Base-by-base conservation (phyloP, 139 green algal genomes). In the Eudorina sp. region DNA sequence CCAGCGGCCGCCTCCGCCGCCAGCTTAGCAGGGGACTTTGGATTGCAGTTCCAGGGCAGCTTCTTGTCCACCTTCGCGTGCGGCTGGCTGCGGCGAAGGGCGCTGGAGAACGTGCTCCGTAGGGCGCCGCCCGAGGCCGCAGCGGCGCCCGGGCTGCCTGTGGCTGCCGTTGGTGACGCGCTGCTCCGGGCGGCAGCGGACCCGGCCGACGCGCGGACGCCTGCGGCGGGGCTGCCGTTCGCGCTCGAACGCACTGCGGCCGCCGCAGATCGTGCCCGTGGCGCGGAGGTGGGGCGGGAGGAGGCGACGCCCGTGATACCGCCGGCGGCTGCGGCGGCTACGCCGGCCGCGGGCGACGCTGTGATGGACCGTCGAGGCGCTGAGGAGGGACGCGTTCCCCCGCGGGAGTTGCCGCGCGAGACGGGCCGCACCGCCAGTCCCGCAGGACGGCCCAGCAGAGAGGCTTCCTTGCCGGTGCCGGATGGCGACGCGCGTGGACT, bases 161-260 rank as follows among this genome's bases (percentile, higher is more conserved):
- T n/a, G n/a, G n/a, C n/a, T n/a, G n/a, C n/a, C n/a, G n/a, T n/a
- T n/a, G n/a, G n/a, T n/a, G n/a, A n/a, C 51, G 51, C 51, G 51
- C 51, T 68, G 58, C 18, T 27, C 6, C 58, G 18, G 14, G 58
- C 38, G 41, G 14, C 70, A 53, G 40, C 38, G 38, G 70, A 9
- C 5, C 4, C 29, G 27, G 29, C 29, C 62, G n/a, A 19, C 62
- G 6, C 29, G 62, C 6, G 6, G 21, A 5, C 55, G 55, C 55
- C 55, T 6, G 29, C 62, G 62, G 70, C 70, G 70, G 70, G 27
- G 70, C 8, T 38, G 70, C 70, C 55, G 70, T 79, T 79, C 21
- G 41, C 55, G 25, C 70, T 53, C 14, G 70, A 6, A 23, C 43
- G 70, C 2, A 72, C 55, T 13, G 27, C 21, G 21, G 21, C n/a